Conservation (phyloP, 305 asterid species). For the Plantago rigida region DNA sequence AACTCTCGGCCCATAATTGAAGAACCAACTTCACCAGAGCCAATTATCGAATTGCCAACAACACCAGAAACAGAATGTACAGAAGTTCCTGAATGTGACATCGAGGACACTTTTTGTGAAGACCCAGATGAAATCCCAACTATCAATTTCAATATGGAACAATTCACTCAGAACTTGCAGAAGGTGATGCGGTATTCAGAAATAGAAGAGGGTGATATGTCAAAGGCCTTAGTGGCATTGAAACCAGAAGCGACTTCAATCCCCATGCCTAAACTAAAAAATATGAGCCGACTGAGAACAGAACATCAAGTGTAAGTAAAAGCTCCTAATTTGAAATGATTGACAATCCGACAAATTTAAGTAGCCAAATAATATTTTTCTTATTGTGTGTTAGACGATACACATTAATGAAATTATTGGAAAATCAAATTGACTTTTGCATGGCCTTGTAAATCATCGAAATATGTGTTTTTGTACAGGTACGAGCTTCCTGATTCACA, state of each 20-base stretch:
- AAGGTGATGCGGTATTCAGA: conserved; percentile 45
- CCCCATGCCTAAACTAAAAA: conserved; percentile 84
- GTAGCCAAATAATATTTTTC: not conserved
- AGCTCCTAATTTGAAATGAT: conserved; percentile 15
- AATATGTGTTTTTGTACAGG: conserved; percentile 44
- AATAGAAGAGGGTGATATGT: conserved; percentile 61
- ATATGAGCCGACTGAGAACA: conserved; percentile 84
- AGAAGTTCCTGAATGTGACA: conserved; percentile 45
- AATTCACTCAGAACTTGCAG: conserved; percentile 75
- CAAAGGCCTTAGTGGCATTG: conserved; percentile 82
- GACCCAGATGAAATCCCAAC: conserved; percentile 84
- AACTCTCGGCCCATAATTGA: conserved; percentile 58
- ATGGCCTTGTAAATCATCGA: not conserved
- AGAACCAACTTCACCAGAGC: conserved; percentile 76
- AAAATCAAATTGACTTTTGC: not conserved
- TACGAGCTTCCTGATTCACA: conserved; percentile 92
- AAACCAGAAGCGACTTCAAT: conserved; percentile 79
- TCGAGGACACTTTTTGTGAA: conserved; percentile 48
- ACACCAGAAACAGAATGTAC: conserved; percentile 52
- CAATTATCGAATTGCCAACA: conserved; percentile 53
- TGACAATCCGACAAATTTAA: conserved; percentile 13
- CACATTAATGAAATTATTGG: too few species aligned
- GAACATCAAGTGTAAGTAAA: conserved; percentile 94
- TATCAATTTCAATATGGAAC: conserved; percentile 69
- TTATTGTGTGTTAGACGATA: too few species aligned